These are phyloP conservation scores for Alternaria hordeiaustralica DNA, from an alignment of 2,329 filamentous ascomycete genomes.

Conservation along the genomic window DNA sequence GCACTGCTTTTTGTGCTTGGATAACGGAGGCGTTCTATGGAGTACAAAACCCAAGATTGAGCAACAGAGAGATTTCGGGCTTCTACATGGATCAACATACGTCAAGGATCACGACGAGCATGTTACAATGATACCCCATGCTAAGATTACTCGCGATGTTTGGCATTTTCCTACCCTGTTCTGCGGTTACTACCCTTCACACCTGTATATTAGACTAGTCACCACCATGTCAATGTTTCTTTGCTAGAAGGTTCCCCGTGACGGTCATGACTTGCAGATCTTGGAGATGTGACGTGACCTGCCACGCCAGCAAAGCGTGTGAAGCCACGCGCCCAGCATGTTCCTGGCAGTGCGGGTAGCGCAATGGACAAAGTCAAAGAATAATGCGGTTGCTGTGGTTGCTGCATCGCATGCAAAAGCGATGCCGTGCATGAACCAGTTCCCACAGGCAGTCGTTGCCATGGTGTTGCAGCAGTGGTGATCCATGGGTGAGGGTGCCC, in stretches of 20 bases:
- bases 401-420: background rate
- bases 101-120: conserved; percentile 15
- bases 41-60: conserved; percentile 19
- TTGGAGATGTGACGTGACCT: conserved; percentile 4
- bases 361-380: background rate
- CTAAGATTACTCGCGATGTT: conserved; percentile 14
- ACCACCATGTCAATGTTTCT: conserved; percentile 1
- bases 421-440: background rate
- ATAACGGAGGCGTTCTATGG: conserved; percentile 10
- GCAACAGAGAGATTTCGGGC: conserved; percentile 15
- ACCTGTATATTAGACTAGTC: conserved; percentile 9
- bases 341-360: conserved; percentile 4
- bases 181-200: conserved; percentile 1
- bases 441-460: background rate
- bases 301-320: conserved; percentile 16
- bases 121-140: conserved; percentile 20
- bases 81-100: conserved; percentile 18
- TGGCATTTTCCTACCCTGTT: conserved; percentile 2
- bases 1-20: background rate
- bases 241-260: conserved; percentile 1
- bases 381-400: background rate
- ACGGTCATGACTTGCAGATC: background rate
- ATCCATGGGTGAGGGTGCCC: background rate
- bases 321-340: conserved; percentile 10
- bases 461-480: conserved; percentile 4